A percentile compares a stretch with the other conserved stretches of the same genome.
These are phyloP conservation scores for Staphylotrichum tortipilum DNA, from an alignment of 495 filamentous ascomycete genomes.

Conservation along the genomic window DNA sequence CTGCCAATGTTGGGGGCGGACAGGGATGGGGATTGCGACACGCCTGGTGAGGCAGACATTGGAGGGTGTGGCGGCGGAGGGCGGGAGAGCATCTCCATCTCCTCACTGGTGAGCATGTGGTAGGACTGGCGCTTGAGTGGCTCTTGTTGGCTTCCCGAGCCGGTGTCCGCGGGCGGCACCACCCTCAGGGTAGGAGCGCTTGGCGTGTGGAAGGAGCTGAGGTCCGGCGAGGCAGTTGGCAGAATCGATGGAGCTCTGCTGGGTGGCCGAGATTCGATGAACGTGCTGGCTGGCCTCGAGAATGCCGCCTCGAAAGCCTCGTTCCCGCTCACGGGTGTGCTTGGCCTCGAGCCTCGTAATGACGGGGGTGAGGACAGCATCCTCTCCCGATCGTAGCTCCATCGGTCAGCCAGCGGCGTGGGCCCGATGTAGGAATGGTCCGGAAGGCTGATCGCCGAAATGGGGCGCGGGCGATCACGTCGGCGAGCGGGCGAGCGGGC, in stretches of 20 bases:
- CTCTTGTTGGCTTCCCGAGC: background rate
- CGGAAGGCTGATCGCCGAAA: background rate
- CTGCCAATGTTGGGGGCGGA: background rate
- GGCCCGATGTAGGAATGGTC: background rate
- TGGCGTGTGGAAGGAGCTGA: background rate
- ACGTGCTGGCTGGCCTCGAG: conserved; percentile 2
- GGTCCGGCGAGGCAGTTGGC: background rate
- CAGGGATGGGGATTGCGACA: background rate
- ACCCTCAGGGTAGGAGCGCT: background rate
- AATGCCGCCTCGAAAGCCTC: background rate
- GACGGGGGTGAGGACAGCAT: conserved; percentile 2
- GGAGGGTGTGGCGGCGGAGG: background rate
- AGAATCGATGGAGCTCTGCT: background rate
- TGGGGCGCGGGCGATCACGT: background rate
- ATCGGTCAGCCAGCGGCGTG: conserved; percentile 1
- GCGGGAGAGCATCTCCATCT: conserved; percentile 6
- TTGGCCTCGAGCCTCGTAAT: background rate
- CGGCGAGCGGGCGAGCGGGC: background rate
- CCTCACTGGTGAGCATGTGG: conserved; percentile 4
- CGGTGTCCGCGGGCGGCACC: background rate
- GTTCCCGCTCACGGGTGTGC: background rate
- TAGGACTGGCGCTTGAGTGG: background rate
- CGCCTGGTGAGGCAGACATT: background rate
- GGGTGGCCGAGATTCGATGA: background rate
- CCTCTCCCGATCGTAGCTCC: conserved; percentile 10